Evolutionary conservation across 2,329 filamentous ascomycete genomes (phyloP).

Genomic region (Epichloe sp.): DNA sequence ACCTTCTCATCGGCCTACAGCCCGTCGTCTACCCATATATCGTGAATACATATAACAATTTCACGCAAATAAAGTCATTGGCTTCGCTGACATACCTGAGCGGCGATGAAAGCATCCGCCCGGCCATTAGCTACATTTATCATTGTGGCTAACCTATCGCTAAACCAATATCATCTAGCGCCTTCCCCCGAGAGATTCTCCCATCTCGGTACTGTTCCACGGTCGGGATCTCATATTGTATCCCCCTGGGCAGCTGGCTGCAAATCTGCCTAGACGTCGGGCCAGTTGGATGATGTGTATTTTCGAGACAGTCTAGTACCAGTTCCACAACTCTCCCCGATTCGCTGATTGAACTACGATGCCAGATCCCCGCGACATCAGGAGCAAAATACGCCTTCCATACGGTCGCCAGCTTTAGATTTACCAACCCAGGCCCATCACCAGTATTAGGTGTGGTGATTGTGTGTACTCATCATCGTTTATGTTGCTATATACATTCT

Average conservation of each 20-base stretch:
- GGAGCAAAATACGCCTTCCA: no score
- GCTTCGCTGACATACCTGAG: no score
- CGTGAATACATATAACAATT: no score
- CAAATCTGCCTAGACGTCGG: neutral
- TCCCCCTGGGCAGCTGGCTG: conserved; percentile 32
- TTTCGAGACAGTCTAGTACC: neutral
- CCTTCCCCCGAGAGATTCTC: conserved; percentile 45
- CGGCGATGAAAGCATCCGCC: conserved; percentile 36
- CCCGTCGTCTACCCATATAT: no score
- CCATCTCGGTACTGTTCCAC: conserved; percentile 54
- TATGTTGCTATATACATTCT: neutral
- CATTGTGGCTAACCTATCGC: conserved; percentile 43
- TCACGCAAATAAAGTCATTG: no score
- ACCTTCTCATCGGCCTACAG: no score
- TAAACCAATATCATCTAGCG: conserved; percentile 39
- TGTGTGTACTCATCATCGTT: neutral
- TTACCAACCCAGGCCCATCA: no score
- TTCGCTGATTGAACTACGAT: conserved; percentile 2
- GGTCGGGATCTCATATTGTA: conserved; percentile 42
- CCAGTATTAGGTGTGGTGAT: no score
- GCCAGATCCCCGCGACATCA: no score
- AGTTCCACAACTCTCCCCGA: neutral
- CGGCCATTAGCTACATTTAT: conserved; percentile 43
- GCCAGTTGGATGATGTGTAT: neutral
- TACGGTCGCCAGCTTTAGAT: no score